phyloP scores from a whole-genome alignment of 306 rosid genomes.

The Malus orientalis region DNA sequence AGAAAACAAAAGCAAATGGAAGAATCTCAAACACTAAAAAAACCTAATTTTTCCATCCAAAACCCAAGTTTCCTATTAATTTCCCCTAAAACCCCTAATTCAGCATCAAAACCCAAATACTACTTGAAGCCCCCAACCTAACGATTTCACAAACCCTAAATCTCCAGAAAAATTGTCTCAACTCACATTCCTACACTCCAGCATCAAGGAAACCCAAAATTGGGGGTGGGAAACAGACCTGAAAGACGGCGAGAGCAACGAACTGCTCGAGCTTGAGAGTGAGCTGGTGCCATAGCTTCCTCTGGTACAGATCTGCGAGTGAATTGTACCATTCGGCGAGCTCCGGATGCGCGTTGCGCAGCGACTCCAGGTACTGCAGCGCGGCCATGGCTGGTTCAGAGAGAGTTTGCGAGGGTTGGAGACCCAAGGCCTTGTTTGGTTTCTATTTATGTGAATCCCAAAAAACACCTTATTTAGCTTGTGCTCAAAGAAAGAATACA shows the following conservation, averaged over 20 bases:
- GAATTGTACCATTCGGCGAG: slow-evolving; percentile 87
- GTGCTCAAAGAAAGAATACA: slow-evolving; percentile 43
- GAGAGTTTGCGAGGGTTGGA: neutral
- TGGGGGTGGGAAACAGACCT: slow-evolving; percentile 38
- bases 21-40: neutral
- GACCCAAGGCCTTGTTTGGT: slow-evolving; percentile 9
- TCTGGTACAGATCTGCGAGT: slow-evolving; percentile 96
- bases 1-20: neutral
- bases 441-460: slow-evolving; percentile 21
- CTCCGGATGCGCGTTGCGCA: slow-evolving; percentile 85
- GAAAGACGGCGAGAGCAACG: slow-evolving; percentile 79
- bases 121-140: neutral
- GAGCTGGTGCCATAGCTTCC: slow-evolving; percentile 99
- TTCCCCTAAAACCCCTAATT: slow-evolving; percentile 9
- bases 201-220: neutral
- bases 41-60: slow-evolving; percentile 6
- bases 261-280: slow-evolving; percentile 98
- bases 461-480: slow-evolving; percentile 21
- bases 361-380: slow-evolving; percentile 80
- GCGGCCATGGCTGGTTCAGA: slow-evolving; percentile 72
- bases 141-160: slow-evolving; percentile 49
- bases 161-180: neutral
- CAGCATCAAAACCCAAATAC: neutral
- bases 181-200: neutral
- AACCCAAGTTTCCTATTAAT: neutral